These are phyloP conservation scores for Tolypocladium paradoxum DNA, from an alignment of 2,329 filamentous ascomycete genomes.

Conservation along the genomic window DNA sequence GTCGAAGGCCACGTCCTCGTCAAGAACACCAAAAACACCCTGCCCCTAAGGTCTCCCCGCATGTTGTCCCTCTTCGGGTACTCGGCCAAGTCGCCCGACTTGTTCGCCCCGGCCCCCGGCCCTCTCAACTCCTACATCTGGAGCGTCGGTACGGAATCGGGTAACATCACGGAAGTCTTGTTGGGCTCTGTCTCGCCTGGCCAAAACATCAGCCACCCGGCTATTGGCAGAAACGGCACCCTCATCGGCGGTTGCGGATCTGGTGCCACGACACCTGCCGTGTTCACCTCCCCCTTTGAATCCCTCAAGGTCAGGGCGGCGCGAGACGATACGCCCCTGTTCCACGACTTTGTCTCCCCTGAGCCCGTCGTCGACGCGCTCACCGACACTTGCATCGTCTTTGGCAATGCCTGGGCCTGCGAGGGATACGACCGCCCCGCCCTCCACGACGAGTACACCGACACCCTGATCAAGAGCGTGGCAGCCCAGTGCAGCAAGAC, in stretches of 20 bases:
- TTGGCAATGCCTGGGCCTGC: constrained; percentile 58
- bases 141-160: constrained; percentile 25
- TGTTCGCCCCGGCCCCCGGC: constrained; percentile 25
- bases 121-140: constrained; percentile 21
- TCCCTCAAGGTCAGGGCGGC: constrained; percentile 40
- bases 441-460: constrained; percentile 55
- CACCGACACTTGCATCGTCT: constrained; percentile 56
- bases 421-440: constrained; percentile 58
- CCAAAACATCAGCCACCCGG: no score
- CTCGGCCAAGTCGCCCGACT: constrained; percentile 37
- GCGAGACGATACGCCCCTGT: constrained; percentile 44
- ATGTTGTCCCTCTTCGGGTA: constrained; percentile 52
- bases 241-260: constrained; percentile 33
- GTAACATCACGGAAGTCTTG: no score
- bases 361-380: constrained; percentile 36
- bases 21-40: constrained; percentile 45
- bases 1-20: constrained; percentile 54
- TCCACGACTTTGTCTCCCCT: constrained; percentile 44
- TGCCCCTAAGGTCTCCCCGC: constrained; percentile 41
- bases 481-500: constrained; percentile 50
- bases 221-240: constrained; percentile 35
- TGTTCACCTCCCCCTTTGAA: constrained; percentile 42
- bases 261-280: constrained; percentile 34
- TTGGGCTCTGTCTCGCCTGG: no score
- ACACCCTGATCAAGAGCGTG: constrained; percentile 44